Conservation (phyloP, 371 early-diverging fungal species). For the Funneliformis caledonium region DNA sequence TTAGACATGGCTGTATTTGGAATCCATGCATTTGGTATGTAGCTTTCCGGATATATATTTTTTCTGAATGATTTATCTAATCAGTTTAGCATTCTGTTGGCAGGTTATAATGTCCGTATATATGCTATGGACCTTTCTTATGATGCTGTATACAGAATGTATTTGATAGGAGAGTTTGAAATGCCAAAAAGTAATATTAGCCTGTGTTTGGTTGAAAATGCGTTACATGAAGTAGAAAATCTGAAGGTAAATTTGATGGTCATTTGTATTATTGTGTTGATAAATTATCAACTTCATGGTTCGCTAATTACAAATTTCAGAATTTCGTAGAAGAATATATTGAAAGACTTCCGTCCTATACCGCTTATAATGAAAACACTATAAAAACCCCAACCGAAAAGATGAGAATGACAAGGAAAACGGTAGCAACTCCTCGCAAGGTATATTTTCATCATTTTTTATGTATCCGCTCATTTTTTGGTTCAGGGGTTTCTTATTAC, state of each 20-base stretch:
- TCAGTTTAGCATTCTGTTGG: neutral
- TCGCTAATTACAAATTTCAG: neutral
- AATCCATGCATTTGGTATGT: slow-evolving; percentile 13
- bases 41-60: neutral
- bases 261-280: neutral
- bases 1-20: slow-evolving; percentile 14
- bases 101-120: slow-evolving; percentile 23
- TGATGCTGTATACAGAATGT: slow-evolving; percentile 28
- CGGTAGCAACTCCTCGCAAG: slow-evolving; percentile 8
- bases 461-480: no score
- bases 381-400: neutral
- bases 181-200: slow-evolving; percentile 22
- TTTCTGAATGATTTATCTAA: neutral
- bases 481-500: no score
- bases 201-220: slow-evolving; percentile 10
- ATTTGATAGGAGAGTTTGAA: slow-evolving; percentile 31
- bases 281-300: neutral
- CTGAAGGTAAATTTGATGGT: slow-evolving; percentile 7
- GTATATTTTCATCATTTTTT: neutral
- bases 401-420: slow-evolving; percentile 14
- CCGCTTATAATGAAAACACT: neutral
- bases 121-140: slow-evolving; percentile 26
- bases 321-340: slow-evolving; percentile 31
- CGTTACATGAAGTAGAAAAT: slow-evolving; percentile 16
- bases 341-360: slow-evolving; percentile 15